Base-by-base conservation (phyloP, 768 basidiomycete genomes). In the Chalciporus sphaerocephalus region DNA sequence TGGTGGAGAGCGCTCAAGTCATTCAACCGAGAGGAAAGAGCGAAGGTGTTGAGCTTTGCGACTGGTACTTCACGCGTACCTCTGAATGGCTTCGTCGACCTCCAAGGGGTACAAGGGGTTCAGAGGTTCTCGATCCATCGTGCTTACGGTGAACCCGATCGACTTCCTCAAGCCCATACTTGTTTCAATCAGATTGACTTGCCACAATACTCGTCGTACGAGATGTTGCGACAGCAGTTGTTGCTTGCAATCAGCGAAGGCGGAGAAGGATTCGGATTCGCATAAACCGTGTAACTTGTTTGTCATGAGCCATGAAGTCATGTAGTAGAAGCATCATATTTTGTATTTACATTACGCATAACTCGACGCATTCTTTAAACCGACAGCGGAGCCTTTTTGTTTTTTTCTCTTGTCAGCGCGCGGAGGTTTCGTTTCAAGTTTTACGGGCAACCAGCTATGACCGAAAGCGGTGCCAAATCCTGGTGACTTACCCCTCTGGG, bases 1-100 rank as follows among this genome's bases (percentile, higher is more conserved):
- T 97, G 92, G 87, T 99, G 96, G 96, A 80, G 96, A 53, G 95
- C 95, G 2, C 78, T 99, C 34, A 92, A 98, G 67, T 95, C 92
- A 8, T 97, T 97, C 72, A 92, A 88, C 54, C 87, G 95, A 25
- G 94, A 97, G 57, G 96, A 99, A 68, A 76, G 92, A 45, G 93
- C 96, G 24, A 93, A 96, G 66, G 91, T 99, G 36, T 74, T 99
- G 46, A 95, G 94, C 73, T 99, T 99, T 68, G 94, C 93, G 12
- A 95, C 96, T 1, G 83, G 92, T 48, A 83, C 90, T 5, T 93
- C 93, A 8, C 78, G 94, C 37, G 95, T 99, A 1, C 95, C 95
- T 8, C 78, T 98, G 30, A 87, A 84, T 41, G 96, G 96, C 15
- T 99, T 98, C 68, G 83, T 83, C 33, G 92, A 97, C 47, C 74